Conservation (phyloP, 129 eudicot species). For the Chrysanthemum makinoi region DNA sequence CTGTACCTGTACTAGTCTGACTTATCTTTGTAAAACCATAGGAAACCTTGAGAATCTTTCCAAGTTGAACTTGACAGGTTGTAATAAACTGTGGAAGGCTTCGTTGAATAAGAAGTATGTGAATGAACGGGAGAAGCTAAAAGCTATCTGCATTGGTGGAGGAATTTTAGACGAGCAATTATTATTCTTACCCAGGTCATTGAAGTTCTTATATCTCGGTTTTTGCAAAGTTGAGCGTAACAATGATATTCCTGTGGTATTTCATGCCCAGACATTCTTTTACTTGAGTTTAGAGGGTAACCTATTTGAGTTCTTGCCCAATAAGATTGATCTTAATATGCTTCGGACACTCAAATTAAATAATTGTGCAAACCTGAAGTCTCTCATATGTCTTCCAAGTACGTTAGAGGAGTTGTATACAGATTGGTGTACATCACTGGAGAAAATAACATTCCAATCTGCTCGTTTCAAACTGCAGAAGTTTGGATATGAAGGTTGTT, state of each 20-base stretch:
- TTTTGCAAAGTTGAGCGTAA: not conserved
- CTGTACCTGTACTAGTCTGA: not conserved
- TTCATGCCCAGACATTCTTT: not conserved
- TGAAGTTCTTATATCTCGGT: not conserved
- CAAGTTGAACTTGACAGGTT: conserved; percentile 17
- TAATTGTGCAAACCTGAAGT: conserved; percentile 7
- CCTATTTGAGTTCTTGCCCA: not conserved
- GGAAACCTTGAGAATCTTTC: conserved; percentile 19
- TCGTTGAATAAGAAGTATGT: not conserved
- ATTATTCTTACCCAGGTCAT: not conserved
- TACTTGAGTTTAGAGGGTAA: not conserved
- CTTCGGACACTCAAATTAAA: not conserved
- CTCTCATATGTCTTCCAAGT: conserved; percentile 12
- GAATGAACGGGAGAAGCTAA: too few relatives aligned
- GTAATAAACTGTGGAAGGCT: conserved; percentile 14
- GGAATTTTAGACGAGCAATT: not conserved
- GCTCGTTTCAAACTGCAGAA: not conserved
- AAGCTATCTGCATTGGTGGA: too few relatives aligned
- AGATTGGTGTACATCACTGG: not conserved
- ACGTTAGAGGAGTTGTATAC: too few relatives aligned
- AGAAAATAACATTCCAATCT: conserved; percentile 19
- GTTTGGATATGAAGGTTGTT: not conserved
- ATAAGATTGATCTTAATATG: conserved; percentile 3
- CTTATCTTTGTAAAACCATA: conserved; percentile 28
- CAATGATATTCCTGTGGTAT: not conserved